Base-by-base conservation (phyloP, 1,284 basidiomycete genomes). In the Trametes versicolor region DNA sequence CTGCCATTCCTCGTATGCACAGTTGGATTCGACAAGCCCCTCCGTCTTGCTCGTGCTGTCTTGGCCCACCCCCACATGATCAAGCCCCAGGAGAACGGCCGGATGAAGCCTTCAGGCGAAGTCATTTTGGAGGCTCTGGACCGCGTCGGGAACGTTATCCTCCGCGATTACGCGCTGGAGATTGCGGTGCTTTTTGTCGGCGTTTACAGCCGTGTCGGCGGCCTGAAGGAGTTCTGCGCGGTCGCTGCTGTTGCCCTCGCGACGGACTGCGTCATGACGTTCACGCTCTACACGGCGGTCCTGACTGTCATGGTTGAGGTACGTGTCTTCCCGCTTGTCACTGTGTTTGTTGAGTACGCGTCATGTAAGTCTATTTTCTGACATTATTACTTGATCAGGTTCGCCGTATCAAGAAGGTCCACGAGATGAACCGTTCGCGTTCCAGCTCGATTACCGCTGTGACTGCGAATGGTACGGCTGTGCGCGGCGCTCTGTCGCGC, bases 1-100 rank as follows among this genome's bases (percentile, higher is more conserved):
- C 85, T 99, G 1, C 97, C 97, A 0, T 99, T 99, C 89, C 85
- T 99, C 43, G 97, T 99, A 49, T 98, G 98, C 78, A 97, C 95
- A 0, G 91, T 99, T 63, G 97, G 97, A 15, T 99, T 99, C 76
- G 97, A 99, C 80, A 99, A 99, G 79, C 97, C 97, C 0, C 92
- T 97, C 65, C 88, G 95, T 13, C 89, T 99, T 45, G 96, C 96
- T 0, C 87, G 92, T 32, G 94, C 96, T 13, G 93, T 99, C 39
- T 95, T 99, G 79, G 86, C 89, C 23, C 94, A 97, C 72, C 93
- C 95, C 3, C 90, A 95, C 68, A 86, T 91, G 62, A 79, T 84
- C 47, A 79, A 83, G 10, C 85, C 87, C 0, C 76, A 75, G 58
- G 78, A 80, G 60, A 81, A 82, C 41, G 81, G 80, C 13, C 81